A percentile compares a stretch with the other conserved stretches of the same genome.
Conservation (phyloP, 2,329 filamentous ascomycete genomes). For the Berkeleyomyces basicola region DNA sequence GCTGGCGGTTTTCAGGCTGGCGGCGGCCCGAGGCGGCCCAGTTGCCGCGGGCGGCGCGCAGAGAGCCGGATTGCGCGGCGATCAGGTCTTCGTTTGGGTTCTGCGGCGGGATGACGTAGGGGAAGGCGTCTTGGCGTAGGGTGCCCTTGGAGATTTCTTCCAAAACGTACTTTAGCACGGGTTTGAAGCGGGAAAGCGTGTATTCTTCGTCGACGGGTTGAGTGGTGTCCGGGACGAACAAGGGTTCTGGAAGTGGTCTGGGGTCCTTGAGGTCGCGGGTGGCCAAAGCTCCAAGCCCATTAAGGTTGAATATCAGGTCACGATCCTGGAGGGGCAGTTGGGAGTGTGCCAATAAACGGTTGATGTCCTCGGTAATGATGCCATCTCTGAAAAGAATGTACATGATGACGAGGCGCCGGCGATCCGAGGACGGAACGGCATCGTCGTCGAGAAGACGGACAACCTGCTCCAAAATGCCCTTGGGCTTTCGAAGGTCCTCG, state of each 20-base stretch:
- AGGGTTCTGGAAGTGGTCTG: slow-evolving; percentile 43
- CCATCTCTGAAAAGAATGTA: slow-evolving; percentile 80
- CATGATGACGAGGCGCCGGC: slow-evolving; percentile 68
- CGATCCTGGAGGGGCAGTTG: slow-evolving; percentile 58
- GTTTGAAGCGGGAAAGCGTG: slow-evolving; percentile 72
- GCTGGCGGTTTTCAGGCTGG: slow-evolving; percentile 64
- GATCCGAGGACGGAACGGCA: slow-evolving; percentile 51
- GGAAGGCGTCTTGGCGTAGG: slow-evolving; percentile 50
- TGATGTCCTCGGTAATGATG: slow-evolving; percentile 65
- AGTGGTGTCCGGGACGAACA: slow-evolving; percentile 41
- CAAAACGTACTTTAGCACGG: slow-evolving; percentile 66
- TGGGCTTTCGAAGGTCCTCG: slow-evolving; percentile 81
- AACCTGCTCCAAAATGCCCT: slow-evolving; percentile 71
- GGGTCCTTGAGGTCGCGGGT: slow-evolving; percentile 58
- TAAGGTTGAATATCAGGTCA: slow-evolving; percentile 59
- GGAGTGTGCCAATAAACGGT: slow-evolving; percentile 70
- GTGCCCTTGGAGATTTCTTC: slow-evolving; percentile 53
- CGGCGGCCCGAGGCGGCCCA: slow-evolving; percentile 76
- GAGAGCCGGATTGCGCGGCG: slow-evolving; percentile 48
- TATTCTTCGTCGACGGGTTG: slow-evolving; percentile 53
- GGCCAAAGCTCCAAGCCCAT: slow-evolving; percentile 62
- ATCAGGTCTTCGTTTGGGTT: slow-evolving; percentile 44
- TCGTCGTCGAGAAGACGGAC: slow-evolving; percentile 81
- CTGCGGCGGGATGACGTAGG: slow-evolving; percentile 54
- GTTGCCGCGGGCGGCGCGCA: slow-evolving; percentile 82